These are phyloP conservation scores for Gillenia trifoliata DNA, from an alignment of 306 rosid genomes.

Conservation along the genomic window DNA sequence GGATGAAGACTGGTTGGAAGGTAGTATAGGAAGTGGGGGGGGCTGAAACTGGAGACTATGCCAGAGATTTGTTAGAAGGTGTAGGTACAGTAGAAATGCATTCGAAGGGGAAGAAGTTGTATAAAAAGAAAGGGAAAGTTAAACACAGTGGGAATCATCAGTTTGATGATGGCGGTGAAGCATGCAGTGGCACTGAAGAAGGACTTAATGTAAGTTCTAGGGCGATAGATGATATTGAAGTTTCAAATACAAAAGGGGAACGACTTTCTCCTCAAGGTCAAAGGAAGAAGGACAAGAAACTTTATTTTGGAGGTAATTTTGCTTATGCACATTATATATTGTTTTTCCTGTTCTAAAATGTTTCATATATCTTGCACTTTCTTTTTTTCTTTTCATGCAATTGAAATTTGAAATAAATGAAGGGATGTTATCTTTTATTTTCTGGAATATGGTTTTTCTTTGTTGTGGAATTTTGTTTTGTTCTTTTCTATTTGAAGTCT, in stretches of 20 bases:
- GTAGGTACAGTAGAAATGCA: slow-evolving; percentile 47
- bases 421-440: neutral
- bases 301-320: slow-evolving; percentile 61
- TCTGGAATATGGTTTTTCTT: neutral
- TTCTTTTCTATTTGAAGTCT: neutral
- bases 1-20: slow-evolving; percentile 61
- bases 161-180: slow-evolving; percentile 81
- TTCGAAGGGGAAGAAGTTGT: slow-evolving; percentile 41
- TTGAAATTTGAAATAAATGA: slow-evolving; percentile 1
- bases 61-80: slow-evolving; percentile 54
- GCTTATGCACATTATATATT: neutral
- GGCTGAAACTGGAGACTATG: slow-evolving; percentile 70
- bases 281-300: slow-evolving; percentile 57
- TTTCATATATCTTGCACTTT: too few relatives aligned
- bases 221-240: slow-evolving; percentile 52
- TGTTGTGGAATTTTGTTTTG: too few relatives aligned
- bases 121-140: slow-evolving; percentile 56
- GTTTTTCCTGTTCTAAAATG: too few relatives aligned
- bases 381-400: neutral
- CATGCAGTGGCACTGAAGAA: slow-evolving; percentile 88
- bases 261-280: slow-evolving; percentile 41
- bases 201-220: slow-evolving; percentile 44
- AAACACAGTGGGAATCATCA: slow-evolving; percentile 41
- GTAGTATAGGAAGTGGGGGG: slow-evolving; percentile 55
- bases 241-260: slow-evolving; percentile 46